Percentiles rank a stretch among this genome's conserved stretches.
Evolutionary conservation across 2,329 filamentous ascomycete genomes (phyloP).

Genomic region (Fusarium cyanostomum): DNA sequence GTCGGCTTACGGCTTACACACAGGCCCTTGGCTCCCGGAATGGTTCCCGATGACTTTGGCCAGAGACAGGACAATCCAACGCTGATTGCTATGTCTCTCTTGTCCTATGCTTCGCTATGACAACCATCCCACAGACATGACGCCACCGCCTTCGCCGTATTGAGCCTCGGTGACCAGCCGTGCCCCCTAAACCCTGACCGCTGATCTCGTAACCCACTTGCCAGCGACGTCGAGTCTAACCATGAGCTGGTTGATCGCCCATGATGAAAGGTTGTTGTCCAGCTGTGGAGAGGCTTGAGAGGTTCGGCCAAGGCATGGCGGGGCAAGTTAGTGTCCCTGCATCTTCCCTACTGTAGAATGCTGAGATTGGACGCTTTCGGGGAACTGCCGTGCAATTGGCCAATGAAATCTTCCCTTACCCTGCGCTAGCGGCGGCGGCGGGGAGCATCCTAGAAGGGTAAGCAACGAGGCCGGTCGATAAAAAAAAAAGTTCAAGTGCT

Average conservation of each 20-base stretch:
- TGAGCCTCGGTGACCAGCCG: slow-evolving; percentile 10
- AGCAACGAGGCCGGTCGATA: slow-evolving; percentile 22
- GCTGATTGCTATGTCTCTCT: slow-evolving; percentile 1
- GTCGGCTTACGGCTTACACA: not conserved
- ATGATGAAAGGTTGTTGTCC: slow-evolving; percentile 36
- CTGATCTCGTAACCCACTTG: slow-evolving; percentile 37
- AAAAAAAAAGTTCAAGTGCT: slow-evolving; percentile 45
- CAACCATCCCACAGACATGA: slow-evolving; percentile 21
- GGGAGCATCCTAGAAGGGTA: slow-evolving; percentile 22
- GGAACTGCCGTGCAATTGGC: slow-evolving; percentile 35
- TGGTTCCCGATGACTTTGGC: not conserved
- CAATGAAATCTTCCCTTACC: slow-evolving; percentile 26
- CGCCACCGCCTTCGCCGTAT: slow-evolving; percentile 19
- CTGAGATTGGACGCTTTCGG: slow-evolving; percentile 31
- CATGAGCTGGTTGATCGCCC: slow-evolving; percentile 28
- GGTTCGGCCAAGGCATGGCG: slow-evolving; percentile 39
- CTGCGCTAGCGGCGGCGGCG: slow-evolving; percentile 24
- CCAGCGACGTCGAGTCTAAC: slow-evolving; percentile 28
- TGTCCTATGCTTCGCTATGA: slow-evolving; percentile 22
- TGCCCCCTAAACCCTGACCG: slow-evolving; percentile 38
- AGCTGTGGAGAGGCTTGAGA: slow-evolving; percentile 40
- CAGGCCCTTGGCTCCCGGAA: slow-evolving; percentile 17
- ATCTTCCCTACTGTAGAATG: slow-evolving; percentile 27
- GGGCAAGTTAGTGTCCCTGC: slow-evolving; percentile 42
- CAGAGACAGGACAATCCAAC: not conserved